Evolutionary conservation across 805 yeast species (phyloP).

Genomic region (Lachancea quebecensis): DNA sequence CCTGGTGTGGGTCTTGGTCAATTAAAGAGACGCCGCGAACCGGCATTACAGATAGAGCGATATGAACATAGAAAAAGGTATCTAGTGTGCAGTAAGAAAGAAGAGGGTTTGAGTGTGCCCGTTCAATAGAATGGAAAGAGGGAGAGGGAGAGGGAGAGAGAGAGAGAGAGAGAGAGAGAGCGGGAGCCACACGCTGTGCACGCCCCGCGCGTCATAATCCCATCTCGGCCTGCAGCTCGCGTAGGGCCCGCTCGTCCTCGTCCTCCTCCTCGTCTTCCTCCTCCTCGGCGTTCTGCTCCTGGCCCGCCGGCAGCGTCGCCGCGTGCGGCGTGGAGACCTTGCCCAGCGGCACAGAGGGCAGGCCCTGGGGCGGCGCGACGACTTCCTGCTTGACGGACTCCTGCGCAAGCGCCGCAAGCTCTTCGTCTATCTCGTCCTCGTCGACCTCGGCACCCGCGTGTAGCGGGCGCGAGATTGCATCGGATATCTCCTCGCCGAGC

Average conservation of each 20-base stretch:
- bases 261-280: constrained; percentile 53
- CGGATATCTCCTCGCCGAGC: constrained; percentile 88
- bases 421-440: constrained; percentile 93
- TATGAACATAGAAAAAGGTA: background rate
- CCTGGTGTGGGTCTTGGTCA: constrained; percentile 71
- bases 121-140: background rate
- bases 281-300: constrained; percentile 10
- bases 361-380: constrained; percentile 13
- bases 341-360: constrained; percentile 44
- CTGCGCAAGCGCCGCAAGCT: constrained; percentile 79
- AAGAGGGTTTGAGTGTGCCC: background rate
- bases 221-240: constrained; percentile 81
- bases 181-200: background rate
- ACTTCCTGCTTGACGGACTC: constrained; percentile 58
- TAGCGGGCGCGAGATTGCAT: constrained; percentile 91
- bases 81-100: background rate
- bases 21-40: constrained; percentile 30
- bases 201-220: constrained; percentile 43
- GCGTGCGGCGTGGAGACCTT: constrained; percentile 14
- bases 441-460: constrained; percentile 63
- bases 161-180: no score
- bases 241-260: constrained; percentile 77
- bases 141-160: no score
- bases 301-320: constrained; percentile 13
- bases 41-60: background rate